phyloP scores from a whole-genome alignment of 163 green algal species.

The Volvox carteri region DNA sequence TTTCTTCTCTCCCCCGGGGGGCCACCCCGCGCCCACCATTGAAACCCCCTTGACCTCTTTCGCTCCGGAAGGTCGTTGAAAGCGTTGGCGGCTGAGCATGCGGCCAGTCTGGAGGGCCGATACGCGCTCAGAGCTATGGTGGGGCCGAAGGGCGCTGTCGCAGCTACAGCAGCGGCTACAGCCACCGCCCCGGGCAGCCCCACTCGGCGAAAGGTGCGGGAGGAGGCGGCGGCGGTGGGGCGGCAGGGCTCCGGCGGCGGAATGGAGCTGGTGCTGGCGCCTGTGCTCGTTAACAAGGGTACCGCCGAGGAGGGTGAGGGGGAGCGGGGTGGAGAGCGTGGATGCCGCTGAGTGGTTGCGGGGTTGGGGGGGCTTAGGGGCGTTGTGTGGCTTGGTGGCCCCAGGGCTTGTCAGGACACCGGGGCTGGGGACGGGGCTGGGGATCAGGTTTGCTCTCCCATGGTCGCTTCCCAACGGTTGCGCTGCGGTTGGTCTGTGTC shows the following conservation, averaged over 20 bases:
- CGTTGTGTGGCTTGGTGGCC: too few relatives aligned
- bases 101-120: not conserved
- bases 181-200: not conserved
- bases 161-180: too few relatives aligned
- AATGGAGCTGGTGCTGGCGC: constrained; percentile 23
- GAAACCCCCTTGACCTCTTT: not conserved
- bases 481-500: too few relatives aligned
- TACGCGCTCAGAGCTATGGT: not conserved
- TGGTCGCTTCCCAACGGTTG: too few relatives aligned
- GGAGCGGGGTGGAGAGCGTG: not conserved
- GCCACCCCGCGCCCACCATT: too few relatives aligned
- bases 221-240: not conserved
- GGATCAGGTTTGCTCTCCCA: not conserved
- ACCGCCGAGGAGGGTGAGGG: not conserved
- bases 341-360: not conserved
- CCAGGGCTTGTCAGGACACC: not conserved
- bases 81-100: not conserved
- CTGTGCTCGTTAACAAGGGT: not conserved
- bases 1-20: too few relatives aligned
- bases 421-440: too few relatives aligned
- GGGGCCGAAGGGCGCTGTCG: not conserved
- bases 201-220: not conserved
- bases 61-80: not conserved
- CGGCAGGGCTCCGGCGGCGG: not conserved
- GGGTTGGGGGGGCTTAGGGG: not conserved